Percentiles rank a stretch among this genome's conserved stretches.
Conservation (phyloP, 345 rosid species). For the Passiflora organensis region DNA sequence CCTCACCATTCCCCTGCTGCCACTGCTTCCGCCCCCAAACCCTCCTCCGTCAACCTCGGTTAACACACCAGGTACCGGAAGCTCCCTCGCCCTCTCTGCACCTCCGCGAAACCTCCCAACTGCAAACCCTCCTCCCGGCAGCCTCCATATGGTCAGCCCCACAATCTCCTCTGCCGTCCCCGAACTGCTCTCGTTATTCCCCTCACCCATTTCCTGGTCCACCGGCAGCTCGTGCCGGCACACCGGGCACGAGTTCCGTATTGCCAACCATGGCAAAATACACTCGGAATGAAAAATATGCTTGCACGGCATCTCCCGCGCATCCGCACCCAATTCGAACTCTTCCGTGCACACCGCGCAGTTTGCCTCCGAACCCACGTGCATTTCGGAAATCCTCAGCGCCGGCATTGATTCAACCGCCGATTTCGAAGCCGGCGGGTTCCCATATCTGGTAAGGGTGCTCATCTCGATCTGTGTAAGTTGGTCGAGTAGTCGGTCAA, state of each 20-base stretch:
- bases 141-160: slow-evolving; percentile 75
- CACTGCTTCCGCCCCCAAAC: slow-evolving; percentile 33
- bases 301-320: slow-evolving; percentile 80
- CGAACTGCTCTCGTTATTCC: slow-evolving; percentile 1
- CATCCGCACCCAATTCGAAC: slow-evolving; percentile 51
- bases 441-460: slow-evolving; percentile 49
- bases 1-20: slow-evolving; percentile 6
- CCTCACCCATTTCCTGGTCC: slow-evolving; percentile 19
- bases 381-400: slow-evolving; percentile 39
- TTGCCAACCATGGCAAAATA: slow-evolving; percentile 65
- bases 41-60: slow-evolving; percentile 59
- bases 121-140: slow-evolving; percentile 82
- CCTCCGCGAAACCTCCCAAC: slow-evolving; percentile 64
- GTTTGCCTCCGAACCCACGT: slow-evolving; percentile 39
- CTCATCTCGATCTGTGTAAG: slow-evolving; percentile 52
- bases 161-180: slow-evolving; percentile 32
- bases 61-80: slow-evolving; percentile 47
- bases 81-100: slow-evolving; percentile 36
- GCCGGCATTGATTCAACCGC: slow-evolving; percentile 61
- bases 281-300: slow-evolving; percentile 68
- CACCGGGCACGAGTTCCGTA: slow-evolving; percentile 68
- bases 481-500: slow-evolving; percentile 60
- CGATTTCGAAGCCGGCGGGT: slow-evolving; percentile 70
- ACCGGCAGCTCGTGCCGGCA: slow-evolving; percentile 62
- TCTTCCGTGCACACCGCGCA: slow-evolving; percentile 75